These are phyloP conservation scores for Penicillium cinerascens DNA, from an alignment of 495 filamentous ascomycete species.

Conservation along the genomic window DNA sequence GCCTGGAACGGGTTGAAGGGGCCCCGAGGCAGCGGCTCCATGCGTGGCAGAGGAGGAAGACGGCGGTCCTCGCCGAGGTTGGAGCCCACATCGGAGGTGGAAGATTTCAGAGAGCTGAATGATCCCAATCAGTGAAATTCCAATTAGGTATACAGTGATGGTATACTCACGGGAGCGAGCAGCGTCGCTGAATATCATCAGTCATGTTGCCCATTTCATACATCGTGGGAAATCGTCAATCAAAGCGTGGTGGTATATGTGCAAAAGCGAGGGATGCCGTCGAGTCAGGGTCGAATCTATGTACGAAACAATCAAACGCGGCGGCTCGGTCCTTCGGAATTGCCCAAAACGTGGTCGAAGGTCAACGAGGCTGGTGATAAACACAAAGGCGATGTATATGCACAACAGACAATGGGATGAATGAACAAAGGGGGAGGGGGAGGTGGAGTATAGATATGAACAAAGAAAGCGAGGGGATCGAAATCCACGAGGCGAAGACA, in stretches of 20 bases:
- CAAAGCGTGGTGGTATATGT: slow-evolving; percentile 17
- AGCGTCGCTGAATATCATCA: slow-evolving; percentile 33
- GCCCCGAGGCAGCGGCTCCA: slow-evolving; percentile 41
- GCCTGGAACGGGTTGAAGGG: slow-evolving; percentile 41
- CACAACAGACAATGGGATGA: slow-evolving; percentile 12
- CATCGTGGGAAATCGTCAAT: slow-evolving; percentile 22
- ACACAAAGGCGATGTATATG: slow-evolving; percentile 21
- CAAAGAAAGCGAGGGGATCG: slow-evolving; percentile 15
- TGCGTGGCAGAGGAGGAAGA: slow-evolving; percentile 42
- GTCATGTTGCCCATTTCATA: slow-evolving; percentile 34
- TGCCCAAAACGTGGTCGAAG: slow-evolving; percentile 10
- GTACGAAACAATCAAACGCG: slow-evolving; percentile 13
- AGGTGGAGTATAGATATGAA: slow-evolving; percentile 14
- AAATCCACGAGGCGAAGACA: slow-evolving; percentile 21
- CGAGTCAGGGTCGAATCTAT: slow-evolving; percentile 11
- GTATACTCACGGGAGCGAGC: slow-evolving; percentile 42
- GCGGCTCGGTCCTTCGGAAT: background rate
- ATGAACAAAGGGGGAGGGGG: slow-evolving; percentile 10
- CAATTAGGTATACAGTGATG: background rate
- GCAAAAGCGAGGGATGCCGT: slow-evolving; percentile 14
- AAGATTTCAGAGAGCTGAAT: slow-evolving; percentile 17
- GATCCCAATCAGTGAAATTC: background rate
- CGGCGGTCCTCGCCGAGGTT: slow-evolving; percentile 35
- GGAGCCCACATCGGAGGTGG: slow-evolving; percentile 17
- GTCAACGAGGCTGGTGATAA: background rate